A percentile compares a stretch with the other conserved stretches of the same genome.
Conservation (phyloP, 1,139 yeast genomes). For the Geotrichum aggregatum region DNA sequence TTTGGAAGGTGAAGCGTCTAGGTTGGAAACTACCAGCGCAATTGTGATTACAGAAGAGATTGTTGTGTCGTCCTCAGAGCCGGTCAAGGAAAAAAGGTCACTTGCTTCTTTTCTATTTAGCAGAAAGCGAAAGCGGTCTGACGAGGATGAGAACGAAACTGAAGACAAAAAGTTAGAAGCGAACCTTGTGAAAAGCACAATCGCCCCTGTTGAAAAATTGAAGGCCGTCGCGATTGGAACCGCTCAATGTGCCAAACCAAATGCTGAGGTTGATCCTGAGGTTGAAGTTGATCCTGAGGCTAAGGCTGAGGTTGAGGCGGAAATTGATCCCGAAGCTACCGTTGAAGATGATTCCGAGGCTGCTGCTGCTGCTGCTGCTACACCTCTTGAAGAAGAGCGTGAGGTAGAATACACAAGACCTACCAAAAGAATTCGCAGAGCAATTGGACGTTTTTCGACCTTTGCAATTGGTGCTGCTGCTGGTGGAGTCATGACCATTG, state of each 20-base stretch:
- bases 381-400: not conserved
- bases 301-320: not conserved
- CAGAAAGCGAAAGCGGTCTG: slow-evolving; percentile 10
- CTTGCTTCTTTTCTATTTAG: not conserved
- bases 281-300: no score
- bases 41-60: no score
- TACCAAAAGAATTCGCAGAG: slow-evolving; percentile 7
- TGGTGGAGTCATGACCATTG: slow-evolving; percentile 29
- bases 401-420: slow-evolving; percentile 2
- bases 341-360: not conserved
- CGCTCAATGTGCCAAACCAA: no score
- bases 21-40: no score
- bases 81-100: not conserved
- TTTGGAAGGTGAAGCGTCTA: not conserved
- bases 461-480: slow-evolving; percentile 27
- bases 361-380: not conserved
- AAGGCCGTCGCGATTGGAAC: no score
- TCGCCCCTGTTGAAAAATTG: not conserved
- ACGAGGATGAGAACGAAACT: slow-evolving; percentile 4
- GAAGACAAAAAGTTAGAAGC: not conserved
- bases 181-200: not conserved
- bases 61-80: not conserved
- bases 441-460: slow-evolving; percentile 11
- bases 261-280: no score
- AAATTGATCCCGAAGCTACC: not conserved